A percentile compares a stretch with the other conserved stretches of the same genome.
Conservation (phyloP, 2,329 filamentous ascomycete genomes). For the Beauveria varroae region DNA sequence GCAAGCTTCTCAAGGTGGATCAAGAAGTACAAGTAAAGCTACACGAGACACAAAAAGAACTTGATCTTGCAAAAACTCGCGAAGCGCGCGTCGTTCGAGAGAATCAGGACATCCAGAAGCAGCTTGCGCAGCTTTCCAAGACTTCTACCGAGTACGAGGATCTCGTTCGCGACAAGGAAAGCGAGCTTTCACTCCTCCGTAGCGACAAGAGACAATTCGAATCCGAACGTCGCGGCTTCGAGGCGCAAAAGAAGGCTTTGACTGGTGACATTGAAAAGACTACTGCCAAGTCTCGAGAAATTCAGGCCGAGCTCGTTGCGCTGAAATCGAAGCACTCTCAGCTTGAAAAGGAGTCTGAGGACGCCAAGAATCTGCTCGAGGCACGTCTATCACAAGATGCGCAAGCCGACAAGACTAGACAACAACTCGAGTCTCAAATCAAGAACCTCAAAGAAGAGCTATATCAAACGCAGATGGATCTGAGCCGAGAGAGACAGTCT, state of each 20-base stretch:
- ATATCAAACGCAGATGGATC: conserved; percentile 76
- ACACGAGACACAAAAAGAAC: conserved; percentile 67
- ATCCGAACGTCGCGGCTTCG: conserved; percentile 68
- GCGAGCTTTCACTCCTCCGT: conserved; percentile 78
- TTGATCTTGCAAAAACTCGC: conserved; percentile 64
- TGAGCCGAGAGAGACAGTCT: conserved; percentile 87
- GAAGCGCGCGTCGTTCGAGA: conserved; percentile 72
- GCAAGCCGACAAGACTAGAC: conserved; percentile 72
- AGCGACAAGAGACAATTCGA: conserved; percentile 79
- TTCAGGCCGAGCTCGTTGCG: conserved; percentile 81
- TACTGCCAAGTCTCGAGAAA: conserved; percentile 66
- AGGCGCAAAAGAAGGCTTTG: conserved; percentile 68
- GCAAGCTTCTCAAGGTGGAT: conserved; percentile 73
- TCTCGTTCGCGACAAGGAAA: conserved; percentile 86
- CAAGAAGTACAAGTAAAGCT: conserved; percentile 87
- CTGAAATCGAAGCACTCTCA: conserved; percentile 79
- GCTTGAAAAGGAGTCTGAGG: conserved; percentile 79
- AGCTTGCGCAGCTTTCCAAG: conserved; percentile 78
- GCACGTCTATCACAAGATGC: conserved; percentile 85
- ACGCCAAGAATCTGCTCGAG: conserved; percentile 80
- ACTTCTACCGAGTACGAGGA: conserved; percentile 96
- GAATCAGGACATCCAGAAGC: conserved; percentile 73
- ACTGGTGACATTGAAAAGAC: conserved; percentile 72
- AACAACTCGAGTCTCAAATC: conserved; percentile 79
- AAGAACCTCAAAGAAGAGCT: conserved; percentile 80